A percentile compares a stretch with the other conserved stretches of the same genome.
Conservation (phyloP, 129 eudicot genomes). For the Pseudognaphalium luteoalbum region DNA sequence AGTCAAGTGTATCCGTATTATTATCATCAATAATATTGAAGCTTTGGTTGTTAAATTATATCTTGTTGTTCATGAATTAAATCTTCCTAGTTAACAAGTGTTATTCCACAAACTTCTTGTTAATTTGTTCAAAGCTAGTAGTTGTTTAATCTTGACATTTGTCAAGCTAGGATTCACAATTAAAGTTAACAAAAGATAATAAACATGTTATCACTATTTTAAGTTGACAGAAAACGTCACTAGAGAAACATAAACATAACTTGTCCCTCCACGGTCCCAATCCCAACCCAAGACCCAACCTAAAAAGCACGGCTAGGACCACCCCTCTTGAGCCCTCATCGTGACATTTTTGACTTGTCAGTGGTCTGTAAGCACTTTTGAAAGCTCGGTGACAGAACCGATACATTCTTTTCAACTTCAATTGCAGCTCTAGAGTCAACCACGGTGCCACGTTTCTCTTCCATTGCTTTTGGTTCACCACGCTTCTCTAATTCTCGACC, state of each 20-base stretch:
- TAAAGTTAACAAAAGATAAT: too few relatives aligned
- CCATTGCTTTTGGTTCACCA: slow-evolving; percentile 1
- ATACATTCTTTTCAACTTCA: slow-evolving; percentile 44
- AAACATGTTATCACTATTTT: too few relatives aligned
- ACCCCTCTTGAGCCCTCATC: neutral
- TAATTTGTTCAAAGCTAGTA: too few relatives aligned
- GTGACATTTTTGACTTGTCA: slow-evolving; percentile 13
- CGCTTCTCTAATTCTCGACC: neutral
- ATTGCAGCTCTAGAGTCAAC: neutral
- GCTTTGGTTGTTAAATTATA: too few relatives aligned
- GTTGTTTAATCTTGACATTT: too few relatives aligned
- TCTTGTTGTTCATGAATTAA: too few relatives aligned
- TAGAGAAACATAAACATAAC: neutral
- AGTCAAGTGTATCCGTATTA: too few relatives aligned
- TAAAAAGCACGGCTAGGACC: neutral
- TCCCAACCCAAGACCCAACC: neutral
- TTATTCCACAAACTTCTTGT: too few relatives aligned
- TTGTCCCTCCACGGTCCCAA: neutral
- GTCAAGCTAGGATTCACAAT: too few relatives aligned
- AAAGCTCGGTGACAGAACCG: slow-evolving; percentile 48
- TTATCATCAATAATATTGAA: too few relatives aligned
- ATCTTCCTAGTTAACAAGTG: too few relatives aligned
- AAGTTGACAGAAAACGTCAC: too few relatives aligned
- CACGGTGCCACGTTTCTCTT: neutral
- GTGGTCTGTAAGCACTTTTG: slow-evolving; percentile 44